These are phyloP conservation scores for Daedaleopsis sinensis DNA, from an alignment of 768 basidiomycete genomes.

Conservation along the genomic window DNA sequence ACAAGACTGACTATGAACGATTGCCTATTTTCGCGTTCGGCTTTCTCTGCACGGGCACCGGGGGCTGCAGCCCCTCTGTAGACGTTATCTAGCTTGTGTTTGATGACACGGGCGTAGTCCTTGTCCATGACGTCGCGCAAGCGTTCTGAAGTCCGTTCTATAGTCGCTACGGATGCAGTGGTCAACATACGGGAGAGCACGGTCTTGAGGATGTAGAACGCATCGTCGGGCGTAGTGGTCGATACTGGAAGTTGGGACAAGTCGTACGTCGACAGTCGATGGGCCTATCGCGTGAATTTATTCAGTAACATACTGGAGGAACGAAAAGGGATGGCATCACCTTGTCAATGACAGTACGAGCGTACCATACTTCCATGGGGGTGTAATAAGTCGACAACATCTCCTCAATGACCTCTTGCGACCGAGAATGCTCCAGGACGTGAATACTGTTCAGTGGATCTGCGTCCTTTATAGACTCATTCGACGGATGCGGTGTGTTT, in stretches of 20 bases:
- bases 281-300: slow-evolving; percentile 59
- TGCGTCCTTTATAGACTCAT: neutral
- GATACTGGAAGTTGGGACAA: slow-evolving; percentile 59
- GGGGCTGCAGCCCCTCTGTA: slow-evolving; percentile 58
- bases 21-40: slow-evolving; percentile 76
- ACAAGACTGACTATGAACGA: slow-evolving; percentile 75
- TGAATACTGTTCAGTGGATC: slow-evolving; percentile 20
- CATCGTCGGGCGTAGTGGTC: slow-evolving; percentile 89
- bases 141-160: slow-evolving; percentile 61
- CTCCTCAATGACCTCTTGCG: slow-evolving; percentile 62
- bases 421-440: slow-evolving; percentile 52
- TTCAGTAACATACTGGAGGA: neutral
- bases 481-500: neutral
- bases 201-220: slow-evolving; percentile 92
- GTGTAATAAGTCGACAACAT: slow-evolving; percentile 77
- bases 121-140: slow-evolving; percentile 78
- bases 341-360: slow-evolving; percentile 84
- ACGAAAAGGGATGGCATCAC: slow-evolving; percentile 39
- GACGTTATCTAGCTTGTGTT: slow-evolving; percentile 86
- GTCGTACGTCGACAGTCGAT: slow-evolving; percentile 80
- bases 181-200: slow-evolving; percentile 79
- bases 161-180: slow-evolving; percentile 65
- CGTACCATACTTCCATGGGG: slow-evolving; percentile 93
- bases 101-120: slow-evolving; percentile 81
- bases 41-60: slow-evolving; percentile 60